Conservation (phyloP, 768 basidiomycete genomes). For the Lactifluus hygrophoroides region DNA sequence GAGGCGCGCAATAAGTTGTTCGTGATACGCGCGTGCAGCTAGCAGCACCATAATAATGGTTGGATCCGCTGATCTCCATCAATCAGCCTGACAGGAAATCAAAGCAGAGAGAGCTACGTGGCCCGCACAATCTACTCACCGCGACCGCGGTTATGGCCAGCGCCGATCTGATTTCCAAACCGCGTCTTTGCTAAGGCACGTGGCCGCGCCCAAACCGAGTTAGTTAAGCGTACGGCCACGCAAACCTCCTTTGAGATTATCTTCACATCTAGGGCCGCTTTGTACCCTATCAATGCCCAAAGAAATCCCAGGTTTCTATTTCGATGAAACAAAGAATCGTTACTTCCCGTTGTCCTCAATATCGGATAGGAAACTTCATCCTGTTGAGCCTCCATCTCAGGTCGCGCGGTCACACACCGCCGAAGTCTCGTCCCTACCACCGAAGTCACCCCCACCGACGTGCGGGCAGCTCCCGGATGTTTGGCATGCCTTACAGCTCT, state of each 20-base stretch:
- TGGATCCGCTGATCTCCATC: slow-evolving; percentile 4
- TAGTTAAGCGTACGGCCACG: not conserved
- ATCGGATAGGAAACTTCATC: not conserved
- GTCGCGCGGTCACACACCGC: not conserved
- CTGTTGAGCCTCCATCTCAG: not conserved
- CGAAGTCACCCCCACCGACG: not conserved
- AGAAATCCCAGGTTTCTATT: slow-evolving; percentile 26
- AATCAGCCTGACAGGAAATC: not conserved
- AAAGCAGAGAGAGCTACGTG: not conserved
- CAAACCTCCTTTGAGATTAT: not conserved
- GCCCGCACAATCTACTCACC: not conserved
- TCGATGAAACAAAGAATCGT: slow-evolving; percentile 20
- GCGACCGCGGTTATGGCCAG: too few species aligned
- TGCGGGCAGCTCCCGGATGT: not conserved
- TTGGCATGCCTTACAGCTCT: slow-evolving; percentile 8
- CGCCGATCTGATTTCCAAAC: not conserved
- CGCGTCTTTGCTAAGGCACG: not conserved
- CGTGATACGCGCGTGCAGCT: not conserved
- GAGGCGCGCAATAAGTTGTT: not conserved
- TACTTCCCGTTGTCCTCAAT: slow-evolving; percentile 24
- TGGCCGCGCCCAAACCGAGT: not conserved
- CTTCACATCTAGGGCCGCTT: not conserved
- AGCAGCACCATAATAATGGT: not conserved
- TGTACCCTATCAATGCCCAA: slow-evolving; percentile 16
- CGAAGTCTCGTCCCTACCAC: not conserved